phyloP scores from a whole-genome alignment of 345 rosid species.

The Gossypium turneri region DNA sequence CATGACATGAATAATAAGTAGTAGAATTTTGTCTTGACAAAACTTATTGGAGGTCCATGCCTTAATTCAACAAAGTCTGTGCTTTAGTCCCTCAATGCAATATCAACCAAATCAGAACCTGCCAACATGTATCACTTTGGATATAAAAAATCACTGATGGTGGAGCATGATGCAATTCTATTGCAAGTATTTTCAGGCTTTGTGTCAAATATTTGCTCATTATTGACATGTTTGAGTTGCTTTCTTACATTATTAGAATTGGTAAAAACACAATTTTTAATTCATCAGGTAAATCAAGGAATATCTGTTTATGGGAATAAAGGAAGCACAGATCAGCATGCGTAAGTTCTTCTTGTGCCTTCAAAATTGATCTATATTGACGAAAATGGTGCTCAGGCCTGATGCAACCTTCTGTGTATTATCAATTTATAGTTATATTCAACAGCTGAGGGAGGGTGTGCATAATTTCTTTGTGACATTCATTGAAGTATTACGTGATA shows the following conservation, averaged over 20 bases:
- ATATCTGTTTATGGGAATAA: slow-evolving; percentile 93
- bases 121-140: background rate
- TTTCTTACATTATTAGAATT: background rate
- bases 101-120: background rate
- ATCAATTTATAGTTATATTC: slow-evolving; percentile 67
- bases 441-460: slow-evolving; percentile 97
- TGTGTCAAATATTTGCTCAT: background rate
- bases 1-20: background rate
- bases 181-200: background rate
- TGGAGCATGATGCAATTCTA: background rate
- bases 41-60: background rate
- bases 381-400: background rate
- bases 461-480: slow-evolving; percentile 95
- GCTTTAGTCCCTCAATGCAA: background rate
- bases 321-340: slow-evolving; percentile 99
- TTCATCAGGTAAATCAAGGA: slow-evolving; percentile 91
- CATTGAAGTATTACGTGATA: slow-evolving; percentile 90
- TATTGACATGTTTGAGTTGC: slow-evolving; percentile 1
- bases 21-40: background rate
- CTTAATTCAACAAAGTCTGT: background rate
- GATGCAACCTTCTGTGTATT: slow-evolving; percentile 10
- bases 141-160: background rate
- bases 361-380: background rate
- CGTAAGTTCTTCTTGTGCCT: slow-evolving; percentile 51
- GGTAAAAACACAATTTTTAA: slow-evolving; percentile 13